Evolutionary conservation across 805 yeast genomes (phyloP).

Genomic region (Candida berthetii): DNA sequence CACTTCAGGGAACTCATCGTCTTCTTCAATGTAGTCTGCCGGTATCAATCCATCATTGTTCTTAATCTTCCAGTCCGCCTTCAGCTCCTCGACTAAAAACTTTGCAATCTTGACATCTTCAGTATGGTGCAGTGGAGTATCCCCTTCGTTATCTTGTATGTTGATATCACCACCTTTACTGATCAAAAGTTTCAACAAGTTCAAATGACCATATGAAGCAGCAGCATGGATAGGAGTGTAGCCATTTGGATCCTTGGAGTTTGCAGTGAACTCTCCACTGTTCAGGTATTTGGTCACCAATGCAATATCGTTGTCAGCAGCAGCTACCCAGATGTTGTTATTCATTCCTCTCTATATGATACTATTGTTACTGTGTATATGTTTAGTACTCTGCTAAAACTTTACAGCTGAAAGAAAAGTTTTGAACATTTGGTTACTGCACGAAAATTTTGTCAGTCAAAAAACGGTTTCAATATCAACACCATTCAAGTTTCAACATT

Average conservation of each 20-base stretch:
- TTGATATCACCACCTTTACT: constrained; percentile 73
- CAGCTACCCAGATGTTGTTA: constrained; percentile 86
- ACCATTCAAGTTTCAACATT: no score
- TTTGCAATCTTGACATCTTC: constrained; percentile 68
- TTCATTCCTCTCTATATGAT: constrained; percentile 4
- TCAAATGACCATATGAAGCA: constrained; percentile 82
- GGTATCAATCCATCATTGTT: constrained; percentile 77
- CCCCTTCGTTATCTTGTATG: constrained; percentile 83
- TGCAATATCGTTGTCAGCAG: constrained; percentile 72
- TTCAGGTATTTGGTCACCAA: constrained; percentile 52
- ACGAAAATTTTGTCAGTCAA: no score
- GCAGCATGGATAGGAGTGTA: constrained; percentile 98
- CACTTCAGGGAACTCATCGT: constrained; percentile 78
- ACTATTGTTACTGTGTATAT: no score
- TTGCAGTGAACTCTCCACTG: constrained; percentile 50
- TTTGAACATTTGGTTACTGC: no score
- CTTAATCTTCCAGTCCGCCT: constrained; percentile 57
- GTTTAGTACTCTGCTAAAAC: no score
- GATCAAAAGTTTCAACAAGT: constrained; percentile 53
- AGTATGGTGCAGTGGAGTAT: constrained; percentile 89
- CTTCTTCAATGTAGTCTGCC: constrained; percentile 70
- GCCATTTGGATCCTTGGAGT: constrained; percentile 85
- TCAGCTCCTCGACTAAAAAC: constrained; percentile 55
- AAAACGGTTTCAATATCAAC: no score
- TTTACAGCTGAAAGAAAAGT: no score